phyloP scores from a whole-genome alignment of 2,329 filamentous ascomycete genomes.

The Aspergillus novoparasiticus region DNA sequence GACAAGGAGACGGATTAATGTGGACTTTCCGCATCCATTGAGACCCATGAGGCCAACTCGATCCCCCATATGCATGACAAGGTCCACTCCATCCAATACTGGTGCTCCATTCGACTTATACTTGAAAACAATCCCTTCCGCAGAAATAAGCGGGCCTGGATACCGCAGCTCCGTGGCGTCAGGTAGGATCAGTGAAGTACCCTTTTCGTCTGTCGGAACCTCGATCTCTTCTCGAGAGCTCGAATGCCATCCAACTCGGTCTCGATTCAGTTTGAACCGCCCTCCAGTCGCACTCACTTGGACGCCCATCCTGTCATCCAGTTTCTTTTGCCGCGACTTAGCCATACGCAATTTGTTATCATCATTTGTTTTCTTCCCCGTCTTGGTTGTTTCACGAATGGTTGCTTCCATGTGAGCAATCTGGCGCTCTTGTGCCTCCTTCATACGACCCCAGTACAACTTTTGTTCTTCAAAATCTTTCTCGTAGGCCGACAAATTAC shows the following conservation, averaged over 20 bases:
- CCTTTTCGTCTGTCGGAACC: slow-evolving; percentile 63
- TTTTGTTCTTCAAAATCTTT: slow-evolving; percentile 65
- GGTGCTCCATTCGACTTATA: slow-evolving; percentile 55
- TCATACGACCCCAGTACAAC: slow-evolving; percentile 71
- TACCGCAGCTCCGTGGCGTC: slow-evolving; percentile 71
- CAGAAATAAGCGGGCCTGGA: slow-evolving; percentile 70
- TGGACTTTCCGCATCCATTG: slow-evolving; percentile 82
- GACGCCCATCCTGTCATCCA: slow-evolving; percentile 79
- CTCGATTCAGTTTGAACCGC: slow-evolving; percentile 79
- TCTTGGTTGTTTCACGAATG: slow-evolving; percentile 72
- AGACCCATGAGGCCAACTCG: slow-evolving; percentile 75
- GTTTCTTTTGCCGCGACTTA: slow-evolving; percentile 79
- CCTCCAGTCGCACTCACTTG: slow-evolving; percentile 71
- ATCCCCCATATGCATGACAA: slow-evolving; percentile 73
- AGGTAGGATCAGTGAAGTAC: slow-evolving; percentile 61
- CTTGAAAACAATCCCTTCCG: slow-evolving; percentile 69
- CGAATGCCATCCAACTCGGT: slow-evolving; percentile 65
- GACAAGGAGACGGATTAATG: slow-evolving; percentile 72
- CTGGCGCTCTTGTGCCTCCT: slow-evolving; percentile 79
- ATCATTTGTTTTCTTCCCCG: slow-evolving; percentile 75
- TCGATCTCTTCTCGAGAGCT: slow-evolving; percentile 69
- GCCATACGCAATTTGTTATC: slow-evolving; percentile 86
- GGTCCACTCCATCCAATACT: slow-evolving; percentile 64
- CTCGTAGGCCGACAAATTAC: slow-evolving; percentile 73
- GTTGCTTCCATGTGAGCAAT: slow-evolving; percentile 78